phyloP scores from a whole-genome alignment of 495 filamentous ascomycete genomes.

The Thermochaetoides thermophila region DNA sequence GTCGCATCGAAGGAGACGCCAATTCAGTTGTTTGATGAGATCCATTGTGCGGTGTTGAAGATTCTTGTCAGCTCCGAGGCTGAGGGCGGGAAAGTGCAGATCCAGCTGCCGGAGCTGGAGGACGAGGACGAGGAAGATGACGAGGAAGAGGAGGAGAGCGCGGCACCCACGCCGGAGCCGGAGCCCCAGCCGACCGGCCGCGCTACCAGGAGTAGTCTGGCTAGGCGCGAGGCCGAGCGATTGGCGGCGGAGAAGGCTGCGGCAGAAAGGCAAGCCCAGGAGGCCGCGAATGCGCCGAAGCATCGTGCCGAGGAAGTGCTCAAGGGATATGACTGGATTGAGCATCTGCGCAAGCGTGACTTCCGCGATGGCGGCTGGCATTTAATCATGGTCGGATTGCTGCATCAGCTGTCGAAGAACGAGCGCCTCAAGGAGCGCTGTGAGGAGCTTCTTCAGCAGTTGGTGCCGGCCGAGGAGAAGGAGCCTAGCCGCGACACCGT shows the following conservation, averaged over 20 bases:
- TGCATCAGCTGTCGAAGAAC: slow-evolving; percentile 69
- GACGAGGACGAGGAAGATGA: slow-evolving; percentile 45
- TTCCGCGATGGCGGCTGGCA: slow-evolving; percentile 90
- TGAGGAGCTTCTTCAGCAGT: slow-evolving; percentile 60
- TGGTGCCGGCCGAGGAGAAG: slow-evolving; percentile 54
- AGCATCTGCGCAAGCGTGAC: slow-evolving; percentile 65
- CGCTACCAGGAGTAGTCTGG: slow-evolving; percentile 71
- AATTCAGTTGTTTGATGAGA: slow-evolving; percentile 78
- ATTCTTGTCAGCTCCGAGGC: slow-evolving; percentile 61
- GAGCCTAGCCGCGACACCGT: slow-evolving; percentile 64
- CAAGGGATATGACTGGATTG: slow-evolving; percentile 63
- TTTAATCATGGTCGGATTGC: slow-evolving; percentile 69
- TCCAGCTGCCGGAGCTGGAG: slow-evolving; percentile 63
- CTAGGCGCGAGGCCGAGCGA: slow-evolving; percentile 59
- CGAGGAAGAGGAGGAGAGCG: slow-evolving; percentile 43
- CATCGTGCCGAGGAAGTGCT: slow-evolving; percentile 75
- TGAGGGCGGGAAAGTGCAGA: slow-evolving; percentile 62
- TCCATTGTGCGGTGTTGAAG: slow-evolving; percentile 84
- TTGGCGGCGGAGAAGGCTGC: slow-evolving; percentile 39
- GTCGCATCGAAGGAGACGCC: slow-evolving; percentile 62
- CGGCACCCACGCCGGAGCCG: slow-evolving; percentile 50
- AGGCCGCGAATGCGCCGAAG: slow-evolving; percentile 27
- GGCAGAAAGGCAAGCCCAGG: slow-evolving; percentile 26
- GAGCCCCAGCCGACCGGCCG: slow-evolving; percentile 48
- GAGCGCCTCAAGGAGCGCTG: slow-evolving; percentile 54